Conservation (phyloP, 495 filamentous ascomycete genomes). For the Penicillium bialowiezense region DNA sequence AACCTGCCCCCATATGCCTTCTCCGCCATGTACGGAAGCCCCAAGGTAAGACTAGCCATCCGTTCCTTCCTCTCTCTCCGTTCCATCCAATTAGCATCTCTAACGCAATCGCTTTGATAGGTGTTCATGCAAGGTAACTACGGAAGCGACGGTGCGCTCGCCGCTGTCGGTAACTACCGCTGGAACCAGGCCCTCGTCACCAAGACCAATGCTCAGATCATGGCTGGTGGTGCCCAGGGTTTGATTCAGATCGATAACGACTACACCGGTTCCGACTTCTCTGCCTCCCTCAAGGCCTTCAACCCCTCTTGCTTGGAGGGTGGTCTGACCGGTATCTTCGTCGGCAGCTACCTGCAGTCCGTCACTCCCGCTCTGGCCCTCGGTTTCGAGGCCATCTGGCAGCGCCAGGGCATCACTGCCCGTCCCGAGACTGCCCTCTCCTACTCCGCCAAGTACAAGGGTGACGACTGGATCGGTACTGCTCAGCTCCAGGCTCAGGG, state of each 20-base stretch:
- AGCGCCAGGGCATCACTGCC: slow-evolving; percentile 71
- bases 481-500: slow-evolving; percentile 82
- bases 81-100: not conserved
- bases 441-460: slow-evolving; percentile 87
- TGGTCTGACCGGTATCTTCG: slow-evolving; percentile 87
- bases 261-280: slow-evolving; percentile 90
- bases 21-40: slow-evolving; percentile 86
- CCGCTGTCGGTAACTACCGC: slow-evolving; percentile 84
- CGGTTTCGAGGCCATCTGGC: slow-evolving; percentile 91
- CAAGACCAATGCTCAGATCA: slow-evolving; percentile 81
- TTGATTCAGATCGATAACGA: slow-evolving; percentile 91
- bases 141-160: slow-evolving; percentile 82
- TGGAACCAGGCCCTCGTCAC: slow-evolving; percentile 73
- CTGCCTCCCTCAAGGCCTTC: slow-evolving; percentile 81
- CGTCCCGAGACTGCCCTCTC: slow-evolving; percentile 81
- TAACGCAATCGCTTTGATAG: slow-evolving; percentile 44
- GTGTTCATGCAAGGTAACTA: slow-evolving; percentile 93
- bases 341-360: slow-evolving; percentile 92
- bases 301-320: slow-evolving; percentile 94
- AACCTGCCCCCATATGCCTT: slow-evolving; percentile 88
- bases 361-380: slow-evolving; percentile 84
- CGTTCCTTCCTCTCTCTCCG: not conserved
- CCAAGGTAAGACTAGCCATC: slow-evolving; percentile 63
- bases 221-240: slow-evolving; percentile 60
- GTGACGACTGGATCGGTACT: slow-evolving; percentile 85